Evolutionary conservation across 1,284 basidiomycete species (phyloP), one percentile per base, ranked within the genome.

Genomic region (Ganoderma leucocontextum): DNA sequence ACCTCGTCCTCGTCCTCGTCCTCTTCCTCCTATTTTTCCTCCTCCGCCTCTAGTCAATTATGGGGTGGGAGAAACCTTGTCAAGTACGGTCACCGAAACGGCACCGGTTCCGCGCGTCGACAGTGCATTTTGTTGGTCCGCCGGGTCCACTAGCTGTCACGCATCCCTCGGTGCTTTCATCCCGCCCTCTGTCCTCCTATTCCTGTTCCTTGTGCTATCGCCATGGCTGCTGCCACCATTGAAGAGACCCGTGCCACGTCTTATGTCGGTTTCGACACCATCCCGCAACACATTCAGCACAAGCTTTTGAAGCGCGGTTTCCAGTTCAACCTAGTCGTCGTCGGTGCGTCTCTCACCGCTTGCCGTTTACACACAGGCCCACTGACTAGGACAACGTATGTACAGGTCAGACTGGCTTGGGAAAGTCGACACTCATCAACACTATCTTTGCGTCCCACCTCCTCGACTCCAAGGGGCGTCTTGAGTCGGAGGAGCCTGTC

Each of bases 271-370:
- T 97, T 97, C 84, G 95, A 97, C 86, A 92, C 92, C 75, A 97
- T 99, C 83, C 98, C 97, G 65, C 90, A 92, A 79, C 97, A 99
- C 84, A 98, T 99, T 79, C 97, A 99, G 87, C 94, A 96, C 87
- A 99, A 99, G 89, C 92, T 99, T 76, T 90, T 99, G 84, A 99
- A 99, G 86, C 92, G 97, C 75, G 97, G 97, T 70, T 99, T 98
- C 87, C 95, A 98, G 85, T 99, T 99, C 90, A 99, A 99, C 80
- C 92, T 97, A 73, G 97, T 98, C 80, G 93, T 95, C 72, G 96
- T 93, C 75, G 96, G 96, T 96, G 76, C 25, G 62, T 55, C 38
- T 41, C 62, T 75, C 68, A 41, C n/a, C n/a, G 38, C 42, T 44
- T 44, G 0, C 44, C 39, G 29, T 13, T 1, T 58, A 22, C 22